Base-by-base conservation (phyloP, 768 basidiomycete genomes). In the Leccinum variicolor region DNA sequence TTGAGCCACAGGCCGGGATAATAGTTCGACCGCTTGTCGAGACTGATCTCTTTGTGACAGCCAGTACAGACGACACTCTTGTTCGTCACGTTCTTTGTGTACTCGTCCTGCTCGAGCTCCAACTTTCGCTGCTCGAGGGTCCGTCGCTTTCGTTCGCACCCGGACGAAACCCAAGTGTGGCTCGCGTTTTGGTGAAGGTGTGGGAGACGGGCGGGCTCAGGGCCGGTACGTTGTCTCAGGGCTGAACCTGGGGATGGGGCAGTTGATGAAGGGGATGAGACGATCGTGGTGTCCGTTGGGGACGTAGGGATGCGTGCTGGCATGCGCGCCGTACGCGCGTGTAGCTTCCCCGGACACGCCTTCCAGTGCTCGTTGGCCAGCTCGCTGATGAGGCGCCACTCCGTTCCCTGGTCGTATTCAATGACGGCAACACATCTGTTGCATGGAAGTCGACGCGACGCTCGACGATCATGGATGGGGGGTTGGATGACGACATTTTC, bases 1-100 rank as follows among this genome's bases (percentile, higher is more conserved):
- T 74, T 74, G 51, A 50, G 36, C 73, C 73, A 74, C 8, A 74
- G 41, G 7, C 73, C 73, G 15, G 73, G 72, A 43, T 74, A 75
- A 60, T 75, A 75, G 25, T 58, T 52, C 3, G 67, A 72, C 45
- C 73, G 54, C 53, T 71, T 72, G 48, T 74, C 74, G 14, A 74
- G 68, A 46, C 72, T 72, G 41, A 74, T 75, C 17, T 56, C 61
- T 56, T 50, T 73, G 31, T 51, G 11, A 31, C 74, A 74, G 29
- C 66, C 74, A 10, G 34, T 47, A 45, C 73, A 74, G 3, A 59
- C 52, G 4, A 74, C 73, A 36, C 65, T 73, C 26, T 64, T 72
- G 17, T 51, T 53, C 45, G 59, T 65, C 17, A 74, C 50, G 49
- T 61, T 56, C 19, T 50, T 52, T 17, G 69, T 48, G 45, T 67